These are phyloP conservation scores for Jaenimonas drosophilae DNA, from an alignment of 208 protist species.

Conservation along the genomic window DNA sequence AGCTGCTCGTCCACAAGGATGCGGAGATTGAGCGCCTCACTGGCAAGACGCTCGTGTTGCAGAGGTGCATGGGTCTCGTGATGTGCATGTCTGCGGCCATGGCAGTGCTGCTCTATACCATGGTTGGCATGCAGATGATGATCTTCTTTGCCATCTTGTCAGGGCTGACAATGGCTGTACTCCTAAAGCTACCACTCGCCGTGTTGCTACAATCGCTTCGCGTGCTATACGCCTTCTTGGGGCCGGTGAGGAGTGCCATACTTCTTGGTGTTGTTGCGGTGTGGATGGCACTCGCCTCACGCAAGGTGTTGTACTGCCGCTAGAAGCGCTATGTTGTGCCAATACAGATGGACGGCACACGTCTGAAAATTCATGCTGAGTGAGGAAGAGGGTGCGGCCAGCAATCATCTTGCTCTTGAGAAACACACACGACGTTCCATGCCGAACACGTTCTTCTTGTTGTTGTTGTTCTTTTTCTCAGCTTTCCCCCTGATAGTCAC, in stretches of 20 bases:
- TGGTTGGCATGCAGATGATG: constrained; percentile 55
- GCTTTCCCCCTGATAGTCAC: constrained; percentile 1
- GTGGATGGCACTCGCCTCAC: constrained; percentile 13
- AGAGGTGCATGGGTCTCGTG: constrained; percentile 52
- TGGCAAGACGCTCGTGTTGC: constrained; percentile 43
- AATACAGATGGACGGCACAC: too few species aligned
- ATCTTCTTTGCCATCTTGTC: constrained; percentile 14
- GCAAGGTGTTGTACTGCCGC: too few species aligned
- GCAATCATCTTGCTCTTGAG: too few species aligned
- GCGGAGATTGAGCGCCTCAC: constrained; percentile 50
- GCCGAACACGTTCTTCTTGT: neutral
- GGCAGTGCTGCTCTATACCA: constrained; percentile 25
- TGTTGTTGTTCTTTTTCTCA: constrained; percentile 8
- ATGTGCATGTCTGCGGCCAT: constrained; percentile 30
- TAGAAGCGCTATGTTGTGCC: too few species aligned
- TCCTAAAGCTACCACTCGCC: constrained; percentile 41
- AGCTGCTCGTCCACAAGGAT: constrained; percentile 32
- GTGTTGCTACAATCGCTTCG: constrained; percentile 35
- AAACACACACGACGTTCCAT: neutral
- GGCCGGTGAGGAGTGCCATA: constrained; percentile 26
- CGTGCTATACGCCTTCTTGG: constrained; percentile 48
- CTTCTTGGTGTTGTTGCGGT: constrained; percentile 15
- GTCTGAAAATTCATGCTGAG: too few species aligned
- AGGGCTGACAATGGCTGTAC: constrained; percentile 1
- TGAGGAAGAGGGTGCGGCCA: too few species aligned